Evolutionary conservation across 352 stramenopile species (phyloP).

Genomic region (Globisporangium parvum): DNA sequence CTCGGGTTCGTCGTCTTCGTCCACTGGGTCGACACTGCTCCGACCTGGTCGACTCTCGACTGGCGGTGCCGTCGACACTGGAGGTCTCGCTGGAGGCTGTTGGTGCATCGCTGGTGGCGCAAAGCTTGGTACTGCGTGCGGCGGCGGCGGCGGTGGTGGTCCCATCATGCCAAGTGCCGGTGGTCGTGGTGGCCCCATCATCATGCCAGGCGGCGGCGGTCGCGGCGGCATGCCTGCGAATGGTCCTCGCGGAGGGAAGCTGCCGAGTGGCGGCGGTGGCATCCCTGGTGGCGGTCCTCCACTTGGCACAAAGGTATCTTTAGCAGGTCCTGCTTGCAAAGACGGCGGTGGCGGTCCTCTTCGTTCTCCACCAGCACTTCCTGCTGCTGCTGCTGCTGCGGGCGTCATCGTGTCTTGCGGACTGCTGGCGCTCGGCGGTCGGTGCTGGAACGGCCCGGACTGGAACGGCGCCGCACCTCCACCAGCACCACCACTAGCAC

Average conservation of each 20-base stretch:
- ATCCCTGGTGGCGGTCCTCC: neutral
- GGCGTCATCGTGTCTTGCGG: neutral
- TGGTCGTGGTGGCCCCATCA: neutral
- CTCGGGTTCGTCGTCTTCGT: slow-evolving; percentile 61
- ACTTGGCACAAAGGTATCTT: slow-evolving; percentile 8
- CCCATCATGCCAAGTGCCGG: neutral
- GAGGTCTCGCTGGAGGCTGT: neutral
- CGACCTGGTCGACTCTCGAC: neutral
- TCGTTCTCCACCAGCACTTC: neutral
- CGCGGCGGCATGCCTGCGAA: slow-evolving; percentile 3
- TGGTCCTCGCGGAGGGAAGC: slow-evolving; percentile 1
- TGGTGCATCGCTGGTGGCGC: neutral
- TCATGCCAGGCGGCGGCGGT: slow-evolving; percentile 1
- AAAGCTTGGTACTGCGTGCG: neutral
- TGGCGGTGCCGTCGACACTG: neutral
- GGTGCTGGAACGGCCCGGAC: neutral
- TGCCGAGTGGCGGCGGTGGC: slow-evolving; percentile 6
- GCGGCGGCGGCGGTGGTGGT: neutral
- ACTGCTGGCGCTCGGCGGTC: neutral
- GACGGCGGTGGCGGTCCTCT: too few relatives aligned
- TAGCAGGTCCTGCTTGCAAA: neutral
- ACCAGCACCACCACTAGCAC: neutral
- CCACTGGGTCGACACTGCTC: slow-evolving; percentile 1
- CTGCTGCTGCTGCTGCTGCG: neutral
- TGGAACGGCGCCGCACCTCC: neutral